These are phyloP conservation scores for Ophiognomonia clavigignenti-juglandacearum DNA, from an alignment of 2,329 filamentous ascomycete genomes.

Conservation along the genomic window DNA sequence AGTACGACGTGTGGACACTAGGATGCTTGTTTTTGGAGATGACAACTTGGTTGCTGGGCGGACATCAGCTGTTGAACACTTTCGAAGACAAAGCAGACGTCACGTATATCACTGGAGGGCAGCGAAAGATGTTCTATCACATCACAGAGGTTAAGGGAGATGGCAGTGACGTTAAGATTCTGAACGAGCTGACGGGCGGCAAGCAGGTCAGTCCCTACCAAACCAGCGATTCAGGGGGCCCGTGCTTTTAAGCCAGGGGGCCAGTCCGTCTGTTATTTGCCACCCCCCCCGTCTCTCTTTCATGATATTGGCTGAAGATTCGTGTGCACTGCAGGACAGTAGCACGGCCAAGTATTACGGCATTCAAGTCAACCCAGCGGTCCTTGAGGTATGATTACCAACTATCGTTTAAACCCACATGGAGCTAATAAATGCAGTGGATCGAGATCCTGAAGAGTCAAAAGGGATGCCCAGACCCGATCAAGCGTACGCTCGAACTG, in stretches of 20 bases:
- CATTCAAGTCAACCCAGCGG: neutral
- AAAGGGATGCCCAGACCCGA: neutral
- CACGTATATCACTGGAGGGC: neutral
- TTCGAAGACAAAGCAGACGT: neutral
- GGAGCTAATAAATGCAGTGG: neutral
- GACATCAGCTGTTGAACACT: neutral
- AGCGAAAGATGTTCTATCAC: neutral
- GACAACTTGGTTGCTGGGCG: constrained; percentile 3
- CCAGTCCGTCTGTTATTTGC: too few relatives aligned
- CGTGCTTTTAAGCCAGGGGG: too few relatives aligned
- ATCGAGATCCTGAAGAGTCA: neutral
- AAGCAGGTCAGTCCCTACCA: neutral
- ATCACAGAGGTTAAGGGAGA: neutral
- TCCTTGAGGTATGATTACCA: neutral
- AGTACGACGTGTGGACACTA: constrained; percentile 5
- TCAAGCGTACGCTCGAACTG: neutral
- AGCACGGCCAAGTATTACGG: neutral
- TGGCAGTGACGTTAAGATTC: neutral
- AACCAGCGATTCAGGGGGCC: too few relatives aligned
- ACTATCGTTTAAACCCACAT: neutral
- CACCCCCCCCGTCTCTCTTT: too few relatives aligned
- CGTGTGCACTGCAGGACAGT: neutral
- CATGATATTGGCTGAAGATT: too few relatives aligned
- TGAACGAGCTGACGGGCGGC: neutral
- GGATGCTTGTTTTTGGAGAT: constrained; percentile 4